Base-by-base conservation (phyloP, 2,329 filamentous ascomycete species). In the Aspergillus sp. region DNA sequence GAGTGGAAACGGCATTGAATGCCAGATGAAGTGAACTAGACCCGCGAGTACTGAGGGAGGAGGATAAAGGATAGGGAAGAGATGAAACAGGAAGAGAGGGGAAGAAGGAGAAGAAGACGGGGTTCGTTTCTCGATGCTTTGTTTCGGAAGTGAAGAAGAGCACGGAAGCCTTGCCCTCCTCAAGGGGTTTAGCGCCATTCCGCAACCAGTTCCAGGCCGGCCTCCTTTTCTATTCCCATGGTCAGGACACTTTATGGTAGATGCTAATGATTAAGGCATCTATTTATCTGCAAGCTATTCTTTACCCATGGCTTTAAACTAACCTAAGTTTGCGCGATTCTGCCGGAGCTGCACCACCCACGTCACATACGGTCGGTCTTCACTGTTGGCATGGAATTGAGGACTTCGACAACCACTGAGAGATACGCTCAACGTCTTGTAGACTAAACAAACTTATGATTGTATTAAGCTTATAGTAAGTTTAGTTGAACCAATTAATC, bases 1-100 rank as follows among this genome's bases (percentile, higher is more conserved):
- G 61, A 63, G 53, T 56, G 61, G 51, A 54, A 42, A 44, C 51
- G 59, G 54, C 55, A 51, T 25, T 6, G 36, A 56, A 47, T 57
- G 55, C 38, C 55, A 32, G 32, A 51, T 5, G 38, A 51, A 25
- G 25, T 38, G 25, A 38, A 49, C 23, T 15, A 44, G 30, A 49
- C 15, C 30, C 17, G 38, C 39, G 30, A 57, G 19, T 39, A 49
- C n/a, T 5, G 19, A 27, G 25, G 6, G 25, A 27, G 7, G 25
- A 27, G 25, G 7, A 25, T 8, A 7, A 7, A 25, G 25, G 25
- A 27, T 1, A 27, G 25, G 25, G 27, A 30, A 11, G 27, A 7
- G 27, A 30, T 25, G 32, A 41, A 13, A 30, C 27, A 13, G 21
- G 25, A 23, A 13, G 11, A 36, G 32, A 36, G 32, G 27, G 42